These are phyloP conservation scores for Aeschynomene evenia DNA, from an alignment of 306 rosid genomes.

Conservation along the genomic window DNA sequence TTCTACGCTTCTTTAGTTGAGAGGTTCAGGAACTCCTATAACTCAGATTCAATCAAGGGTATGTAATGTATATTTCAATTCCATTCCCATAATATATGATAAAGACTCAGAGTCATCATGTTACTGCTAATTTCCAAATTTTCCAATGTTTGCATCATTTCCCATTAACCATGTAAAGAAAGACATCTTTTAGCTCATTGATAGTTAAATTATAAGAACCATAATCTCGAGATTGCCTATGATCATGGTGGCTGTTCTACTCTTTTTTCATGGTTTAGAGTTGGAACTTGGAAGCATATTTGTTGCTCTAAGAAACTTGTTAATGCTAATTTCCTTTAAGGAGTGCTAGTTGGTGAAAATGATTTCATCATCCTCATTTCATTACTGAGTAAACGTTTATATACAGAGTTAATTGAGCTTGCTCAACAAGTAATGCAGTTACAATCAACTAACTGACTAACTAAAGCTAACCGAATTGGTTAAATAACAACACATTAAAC, in stretches of 20 bases:
- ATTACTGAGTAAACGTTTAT: too few species aligned
- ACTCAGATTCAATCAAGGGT: slow-evolving; percentile 72
- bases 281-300: slow-evolving; percentile 3
- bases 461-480: too few species aligned
- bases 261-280: not conserved
- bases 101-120: too few species aligned
- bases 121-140: too few species aligned
- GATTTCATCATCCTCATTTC: too few species aligned
- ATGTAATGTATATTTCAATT: not conserved
- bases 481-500: too few species aligned
- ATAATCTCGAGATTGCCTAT: not conserved
- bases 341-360: not conserved
- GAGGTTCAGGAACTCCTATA: slow-evolving; percentile 60
- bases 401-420: too few species aligned
- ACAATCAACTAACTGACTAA: too few species aligned
- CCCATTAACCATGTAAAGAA: not conserved
- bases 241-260: not conserved
- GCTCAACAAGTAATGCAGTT: too few species aligned
- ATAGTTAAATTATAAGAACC: slow-evolving; percentile 3
- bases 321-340: not conserved
- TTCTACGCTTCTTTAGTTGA: slow-evolving; percentile 80
- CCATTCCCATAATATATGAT: too few species aligned
- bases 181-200: slow-evolving; percentile 1
- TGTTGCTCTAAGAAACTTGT: slow-evolving; percentile 5
- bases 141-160: not conserved